A percentile compares a stretch with the other conserved stretches of the same genome.
Conservation (phyloP, 805 yeast genomes). For the Candida loeiensis region DNA sequence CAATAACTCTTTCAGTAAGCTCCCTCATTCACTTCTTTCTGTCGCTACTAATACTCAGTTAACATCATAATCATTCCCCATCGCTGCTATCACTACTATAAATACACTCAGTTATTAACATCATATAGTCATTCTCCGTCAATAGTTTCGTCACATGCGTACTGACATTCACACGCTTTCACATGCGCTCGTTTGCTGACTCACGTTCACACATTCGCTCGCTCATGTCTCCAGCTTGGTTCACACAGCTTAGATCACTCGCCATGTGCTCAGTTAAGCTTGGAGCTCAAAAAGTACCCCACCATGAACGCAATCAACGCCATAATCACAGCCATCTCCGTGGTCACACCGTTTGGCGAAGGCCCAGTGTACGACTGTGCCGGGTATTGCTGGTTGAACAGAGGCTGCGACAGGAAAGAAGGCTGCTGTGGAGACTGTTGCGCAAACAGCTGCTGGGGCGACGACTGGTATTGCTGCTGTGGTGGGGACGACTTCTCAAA, state of each 20-base stretch:
- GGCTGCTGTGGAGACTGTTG: conserved; percentile 11
- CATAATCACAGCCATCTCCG: conserved; percentile 49
- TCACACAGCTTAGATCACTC: too few species aligned
- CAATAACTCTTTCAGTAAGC: too few species aligned
- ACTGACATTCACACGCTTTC: too few species aligned
- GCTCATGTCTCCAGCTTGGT: too few species aligned
- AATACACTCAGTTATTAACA: too few species aligned
- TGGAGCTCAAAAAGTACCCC: conserved; percentile 39
- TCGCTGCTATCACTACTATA: neutral
- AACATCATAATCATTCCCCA: neutral
- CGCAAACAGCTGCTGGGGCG: conserved; percentile 9
- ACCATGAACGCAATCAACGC: conserved; percentile 52
- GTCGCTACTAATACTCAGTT: too few species aligned
- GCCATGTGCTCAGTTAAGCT: conserved; percentile 8
- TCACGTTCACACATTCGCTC: too few species aligned
- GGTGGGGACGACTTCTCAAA: conserved; percentile 6
- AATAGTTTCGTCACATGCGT: too few species aligned
- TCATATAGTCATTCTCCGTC: too few species aligned
- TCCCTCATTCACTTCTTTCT: neutral
- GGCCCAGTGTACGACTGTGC: conserved; percentile 10
- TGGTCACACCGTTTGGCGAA: conserved; percentile 48
- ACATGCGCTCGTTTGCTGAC: too few species aligned
- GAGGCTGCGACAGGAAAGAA: conserved; percentile 5
- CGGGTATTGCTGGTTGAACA: conserved; percentile 8
- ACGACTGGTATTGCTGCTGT: conserved; percentile 7